Base-by-base conservation (phyloP, 2,329 filamentous ascomycete species). In the Dactylellina leptospora region DNA sequence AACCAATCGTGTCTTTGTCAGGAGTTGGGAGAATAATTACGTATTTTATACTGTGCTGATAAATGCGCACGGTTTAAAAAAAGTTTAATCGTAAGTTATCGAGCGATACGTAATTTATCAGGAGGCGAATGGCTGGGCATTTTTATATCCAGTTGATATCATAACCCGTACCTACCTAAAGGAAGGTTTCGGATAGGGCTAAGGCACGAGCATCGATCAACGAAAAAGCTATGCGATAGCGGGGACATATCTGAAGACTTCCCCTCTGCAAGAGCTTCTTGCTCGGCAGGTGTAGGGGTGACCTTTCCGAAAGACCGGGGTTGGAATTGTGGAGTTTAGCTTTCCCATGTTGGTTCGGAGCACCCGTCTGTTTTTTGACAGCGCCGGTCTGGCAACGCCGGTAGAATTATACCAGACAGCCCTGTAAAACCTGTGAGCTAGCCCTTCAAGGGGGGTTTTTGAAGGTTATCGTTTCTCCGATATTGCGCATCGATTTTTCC, bases 391-490 rank as follows among this genome's bases (percentile, higher is more conserved):
- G 62, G 36, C 27, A 68, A 68, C 53, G 54, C 54, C 62, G 62
- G 62, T 44, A 68, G 54, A 68, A 68, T 53, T 53, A 33, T 4
- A 28, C 42, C 25, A 22, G 2, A 30, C 22, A 50, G 47, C 45
- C 62, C 36, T 68, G 62, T 18, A 59, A 58, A 58, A 60, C 53
- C 59, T 68, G 53, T 68, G 62, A 59, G 62, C 62, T 68, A 68
- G 44, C 53, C 62, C 50, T 68, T 47, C 51, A 68, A 60, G 33
- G 30, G 18, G 10, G 25, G 20, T 27, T 42, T 33, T 50, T 54
- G 59, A 59, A 53, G 45, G 54, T 54, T 60, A 60, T 68, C 27
- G 54, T 68, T 68, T 68, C 62, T 68, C 62, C 62, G 62, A 44
- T 58, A 33, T 58, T 33, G 38, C 62, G 53, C 54, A 68, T 59